These are phyloP conservation scores for Didymella arachidicola DNA, from an alignment of 2,329 filamentous ascomycete genomes.

Conservation along the genomic window DNA sequence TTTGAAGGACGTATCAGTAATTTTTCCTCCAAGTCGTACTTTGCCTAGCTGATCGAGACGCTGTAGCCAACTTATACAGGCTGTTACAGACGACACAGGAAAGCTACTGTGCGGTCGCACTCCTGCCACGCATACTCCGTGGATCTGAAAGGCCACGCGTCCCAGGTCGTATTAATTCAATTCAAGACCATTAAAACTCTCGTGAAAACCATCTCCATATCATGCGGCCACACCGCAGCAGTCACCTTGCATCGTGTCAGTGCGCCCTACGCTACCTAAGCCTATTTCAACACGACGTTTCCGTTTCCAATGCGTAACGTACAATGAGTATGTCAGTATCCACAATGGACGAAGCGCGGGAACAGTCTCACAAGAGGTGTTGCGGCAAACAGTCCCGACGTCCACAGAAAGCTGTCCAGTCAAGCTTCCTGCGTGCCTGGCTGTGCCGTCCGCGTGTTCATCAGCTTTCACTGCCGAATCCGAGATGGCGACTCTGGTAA, in stretches of 20 bases:
- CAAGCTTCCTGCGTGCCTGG: not conserved
- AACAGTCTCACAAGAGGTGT: not conserved
- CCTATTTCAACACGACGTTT: not conserved
- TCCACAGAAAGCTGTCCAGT: not conserved
- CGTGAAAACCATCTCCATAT: not conserved
- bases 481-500: not conserved
- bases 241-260: not conserved
- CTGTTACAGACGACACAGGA: not conserved
- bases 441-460: not conserved
- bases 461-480: not conserved
- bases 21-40: not conserved
- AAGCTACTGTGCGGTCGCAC: not conserved
- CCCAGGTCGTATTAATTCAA: not conserved
- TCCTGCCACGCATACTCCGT: not conserved
- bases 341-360: not conserved
- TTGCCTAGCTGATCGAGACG: not conserved
- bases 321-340: conserved; percentile 36
- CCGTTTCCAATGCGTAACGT: conserved; percentile 21
- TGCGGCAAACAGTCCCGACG: not conserved
- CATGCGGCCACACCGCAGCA: not conserved
- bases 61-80: not conserved
- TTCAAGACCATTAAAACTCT: not conserved
- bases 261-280: not conserved
- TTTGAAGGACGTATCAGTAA: not conserved
- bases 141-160: not conserved